These are phyloP conservation scores for Candida pseudofarinosa DNA, from an alignment of 805 yeast genomes.

Conservation along the genomic window DNA sequence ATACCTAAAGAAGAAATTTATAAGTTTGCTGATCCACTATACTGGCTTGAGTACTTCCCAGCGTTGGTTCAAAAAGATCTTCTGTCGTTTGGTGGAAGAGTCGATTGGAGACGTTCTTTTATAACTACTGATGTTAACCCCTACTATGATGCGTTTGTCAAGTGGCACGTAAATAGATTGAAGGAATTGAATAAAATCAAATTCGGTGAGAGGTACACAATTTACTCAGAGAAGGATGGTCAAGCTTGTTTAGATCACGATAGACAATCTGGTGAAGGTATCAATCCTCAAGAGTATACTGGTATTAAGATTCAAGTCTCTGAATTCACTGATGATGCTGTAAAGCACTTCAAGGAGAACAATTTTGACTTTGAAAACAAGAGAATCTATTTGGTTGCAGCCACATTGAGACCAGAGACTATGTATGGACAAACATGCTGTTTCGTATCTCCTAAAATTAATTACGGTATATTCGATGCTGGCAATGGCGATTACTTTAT, in stretches of 20 bases:
- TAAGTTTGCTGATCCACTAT: constrained; percentile 85
- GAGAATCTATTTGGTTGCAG: constrained; percentile 83
- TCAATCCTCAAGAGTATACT: constrained; percentile 92
- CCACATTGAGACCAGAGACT: constrained; percentile 97
- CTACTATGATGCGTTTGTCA: constrained; percentile 88
- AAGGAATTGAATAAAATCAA: constrained; percentile 86
- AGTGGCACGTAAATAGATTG: constrained; percentile 94
- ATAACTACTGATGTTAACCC: constrained; percentile 95
- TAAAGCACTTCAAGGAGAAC: constrained; percentile 47
- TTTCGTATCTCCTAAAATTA: constrained; percentile 92
- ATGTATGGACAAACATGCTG: constrained; percentile 99
- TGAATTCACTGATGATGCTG: constrained; percentile 56
- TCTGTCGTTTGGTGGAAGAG: constrained; percentile 79
- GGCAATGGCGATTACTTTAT: constrained; percentile 72
- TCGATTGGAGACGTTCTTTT: constrained; percentile 97
- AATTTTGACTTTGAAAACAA: constrained; percentile 49
- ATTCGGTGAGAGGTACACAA: constrained; percentile 97
- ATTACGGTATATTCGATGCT: constrained; percentile 86
- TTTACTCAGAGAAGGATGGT: constrained; percentile 96
- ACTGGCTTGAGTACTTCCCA: constrained; percentile 93
- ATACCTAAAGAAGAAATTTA: constrained; percentile 76
- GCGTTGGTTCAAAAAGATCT: constrained; percentile 82
- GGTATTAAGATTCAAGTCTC: constrained; percentile 80
- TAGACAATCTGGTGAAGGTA: constrained; percentile 95
- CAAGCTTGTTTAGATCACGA: constrained; percentile 99